Conservation (phyloP, 371 early-diverging fungal species). For the Quaeritorhiza haematococci region DNA sequence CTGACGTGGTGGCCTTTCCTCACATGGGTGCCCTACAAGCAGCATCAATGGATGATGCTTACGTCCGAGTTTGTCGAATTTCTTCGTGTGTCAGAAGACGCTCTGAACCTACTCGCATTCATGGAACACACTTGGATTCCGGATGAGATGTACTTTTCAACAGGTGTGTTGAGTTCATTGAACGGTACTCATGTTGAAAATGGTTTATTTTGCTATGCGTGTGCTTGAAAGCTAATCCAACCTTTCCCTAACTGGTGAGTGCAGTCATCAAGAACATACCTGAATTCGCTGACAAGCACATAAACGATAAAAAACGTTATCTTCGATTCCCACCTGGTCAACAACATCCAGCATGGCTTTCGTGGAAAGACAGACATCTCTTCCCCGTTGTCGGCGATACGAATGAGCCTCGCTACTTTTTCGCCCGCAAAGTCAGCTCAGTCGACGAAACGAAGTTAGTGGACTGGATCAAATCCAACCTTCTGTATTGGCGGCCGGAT, state of each 20-base stretch:
- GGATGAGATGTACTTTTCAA: constrained; percentile 35
- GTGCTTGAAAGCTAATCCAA: background rate
- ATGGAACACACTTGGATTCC: constrained; percentile 35
- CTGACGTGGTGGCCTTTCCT: constrained; percentile 28
- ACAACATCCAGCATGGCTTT: constrained; percentile 26
- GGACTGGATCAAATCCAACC: no score
- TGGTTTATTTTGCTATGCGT: background rate
- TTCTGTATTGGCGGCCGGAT: no score
- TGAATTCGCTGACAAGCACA: constrained; percentile 8
- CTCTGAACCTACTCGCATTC: constrained; percentile 25
- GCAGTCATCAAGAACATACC: constrained; percentile 22
- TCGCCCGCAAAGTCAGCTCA: background rate
- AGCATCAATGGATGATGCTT: constrained; percentile 41
- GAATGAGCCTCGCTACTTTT: no score
- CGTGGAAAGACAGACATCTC: constrained; percentile 8
- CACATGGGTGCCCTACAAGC: constrained; percentile 27
- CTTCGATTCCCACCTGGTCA: constrained; percentile 17
- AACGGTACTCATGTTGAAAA: no score
- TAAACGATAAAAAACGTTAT: constrained; percentile 33
- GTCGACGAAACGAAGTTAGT: background rate
- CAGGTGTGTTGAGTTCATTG: background rate
- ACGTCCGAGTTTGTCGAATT: constrained; percentile 16
- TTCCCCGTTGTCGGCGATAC: constrained; percentile 10
- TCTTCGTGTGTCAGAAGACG: constrained; percentile 15
- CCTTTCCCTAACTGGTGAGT: no score